Percentiles rank a stretch among this genome's conserved stretches.
phyloP scores from a whole-genome alignment of 1,284 basidiomycete species.

The Sanghuangporus weigelae region DNA sequence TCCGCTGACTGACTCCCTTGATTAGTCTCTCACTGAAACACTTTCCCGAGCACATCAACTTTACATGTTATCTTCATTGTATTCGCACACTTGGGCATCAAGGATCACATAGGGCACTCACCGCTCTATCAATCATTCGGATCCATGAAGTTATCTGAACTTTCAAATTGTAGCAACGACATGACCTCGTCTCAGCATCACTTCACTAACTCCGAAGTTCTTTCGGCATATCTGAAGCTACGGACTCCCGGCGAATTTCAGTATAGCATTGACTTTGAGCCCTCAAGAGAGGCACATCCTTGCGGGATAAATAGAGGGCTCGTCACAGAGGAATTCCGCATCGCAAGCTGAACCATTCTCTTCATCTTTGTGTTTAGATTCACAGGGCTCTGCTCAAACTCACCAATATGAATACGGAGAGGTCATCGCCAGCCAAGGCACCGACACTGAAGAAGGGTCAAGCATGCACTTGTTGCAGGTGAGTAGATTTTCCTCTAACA shows the following conservation, averaged over 20 bases:
- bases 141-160: background rate
- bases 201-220: background rate
- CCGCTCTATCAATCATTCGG: background rate
- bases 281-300: background rate
- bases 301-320: background rate
- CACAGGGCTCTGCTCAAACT: background rate
- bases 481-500: background rate
- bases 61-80: too few species aligned
- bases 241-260: background rate
- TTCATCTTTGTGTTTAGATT: background rate
- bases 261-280: background rate
- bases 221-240: background rate
- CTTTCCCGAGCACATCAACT: too few species aligned
- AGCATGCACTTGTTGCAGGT: slow-evolving; percentile 26
- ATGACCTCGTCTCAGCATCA: background rate
- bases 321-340: background rate
- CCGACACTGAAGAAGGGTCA: slow-evolving; percentile 24
- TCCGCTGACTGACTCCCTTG: too few species aligned
- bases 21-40: too few species aligned
- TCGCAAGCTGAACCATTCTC: background rate
- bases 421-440: slow-evolving; percentile 4
- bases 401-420: background rate
- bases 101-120: background rate
- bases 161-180: background rate
- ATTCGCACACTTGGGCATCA: background rate